Evolutionary conservation across 371 early-diverging fungal genomes (phyloP), one percentile per base, ranked within the genome.

Genomic region (Haplosporangium sp.): DNA sequence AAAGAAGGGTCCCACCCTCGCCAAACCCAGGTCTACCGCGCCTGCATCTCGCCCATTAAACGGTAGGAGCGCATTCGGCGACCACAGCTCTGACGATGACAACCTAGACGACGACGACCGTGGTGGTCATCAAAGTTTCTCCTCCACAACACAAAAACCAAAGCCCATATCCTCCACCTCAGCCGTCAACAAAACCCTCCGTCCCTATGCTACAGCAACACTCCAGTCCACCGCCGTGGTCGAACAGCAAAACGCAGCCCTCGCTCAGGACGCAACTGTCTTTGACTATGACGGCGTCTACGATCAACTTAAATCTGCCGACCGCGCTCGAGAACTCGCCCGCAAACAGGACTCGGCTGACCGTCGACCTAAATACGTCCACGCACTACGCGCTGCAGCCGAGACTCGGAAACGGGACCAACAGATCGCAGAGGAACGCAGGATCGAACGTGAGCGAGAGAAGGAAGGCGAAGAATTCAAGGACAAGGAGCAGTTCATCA

Each of bases 241-340:
- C 51, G 85, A 87, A 59, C 83, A 85, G 60, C 88, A 91, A 54
- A 83, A 86, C 52, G 85, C 86, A 73, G 94, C 95, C 10, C 72
- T 94, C 1, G 90, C 89, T 56, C 86, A 92, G 70, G 96, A 97
- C 82, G 91, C 96, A 2, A 91, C 85, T 23, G 89, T 93, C 4
- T 98, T 92, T 80, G 96, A 94, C 64, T 98, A 98, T 71, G 98
- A 98, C 74, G 94, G 88, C 6, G 91, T 93, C 0, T 96, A 95
- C 74, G 97, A 97, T 65, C 89, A 89, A 59, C 86, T 96, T 62
- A 95, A 94, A 73, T 83, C 84, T 7, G 89, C 83, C 0, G 92
- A 93, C 45, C 83, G 83, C 18, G 83, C 83, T 2, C 60, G 67
- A 45, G 63, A 64, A 36, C 66, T 71, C 23, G 73, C 73, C 13